Evolutionary conservation across 305 asterid genomes (phyloP), one percentile per base, ranked within the genome.

Genomic region (Fraxinus ornus): DNA sequence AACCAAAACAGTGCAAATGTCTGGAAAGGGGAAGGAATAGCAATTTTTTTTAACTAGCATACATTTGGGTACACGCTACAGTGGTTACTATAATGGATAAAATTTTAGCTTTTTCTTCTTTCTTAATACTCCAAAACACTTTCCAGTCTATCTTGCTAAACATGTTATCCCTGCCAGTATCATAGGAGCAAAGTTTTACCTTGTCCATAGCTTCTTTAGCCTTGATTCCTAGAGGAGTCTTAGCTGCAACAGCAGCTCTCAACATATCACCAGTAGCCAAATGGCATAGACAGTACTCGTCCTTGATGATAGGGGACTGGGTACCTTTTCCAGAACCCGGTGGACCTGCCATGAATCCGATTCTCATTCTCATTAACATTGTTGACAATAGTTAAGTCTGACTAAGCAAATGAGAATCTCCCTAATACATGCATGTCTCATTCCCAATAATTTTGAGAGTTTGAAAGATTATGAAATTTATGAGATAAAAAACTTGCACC

Each of bases 291-390:
- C 98, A 95, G 49, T 82, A 95, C 72, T 95, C 98, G 39, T 95
- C 98, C 88, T 93, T 95, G 52, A 95, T 88, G 52, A 92, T 72
- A 44, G 98, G 98, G 57, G 98, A 93, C 76, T 95, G 98, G 6
- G 98, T 95, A 79, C 98, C 98, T 88, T 95, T 95, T 8, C 98
- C 98, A 4, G 95, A 95, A 72, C 98, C 98, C 3, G 98, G 98
- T 81, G 98, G 98, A 37, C 98, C 98, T 93, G 92, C 73, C 72
- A 62, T 22, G 33, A 62, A 22, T 22, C 30, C 15, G 3, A 62
- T 62, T 62, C 30, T 60, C 70, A 24, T 62, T 62, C 72, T 22
- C 33, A 22, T 22, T 8, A 62, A 62, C 28, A 22, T 21, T 62
- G 30, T 62, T 22, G 72, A 21, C 21, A 62, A 62, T 22, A 24